Conservation (phyloP, 768 basidiomycete genomes). For the Goffeauzyma gilvescens region DNA sequence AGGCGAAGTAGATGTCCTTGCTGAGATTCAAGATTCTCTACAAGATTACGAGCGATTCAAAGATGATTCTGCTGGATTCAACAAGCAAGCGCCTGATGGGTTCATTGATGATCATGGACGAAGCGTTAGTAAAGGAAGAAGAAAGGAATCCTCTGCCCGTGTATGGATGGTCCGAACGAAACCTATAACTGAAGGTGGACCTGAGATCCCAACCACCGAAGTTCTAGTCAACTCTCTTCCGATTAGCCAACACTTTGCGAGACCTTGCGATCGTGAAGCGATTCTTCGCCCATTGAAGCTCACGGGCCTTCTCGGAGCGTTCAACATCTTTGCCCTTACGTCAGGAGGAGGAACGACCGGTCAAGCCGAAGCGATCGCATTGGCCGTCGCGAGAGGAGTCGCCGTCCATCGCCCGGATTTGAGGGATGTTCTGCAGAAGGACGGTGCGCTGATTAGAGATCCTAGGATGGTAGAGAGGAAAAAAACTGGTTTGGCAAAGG, state of each 20-base stretch:
- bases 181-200: conserved; percentile 17
- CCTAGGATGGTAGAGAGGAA: conserved; percentile 97
- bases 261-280: conserved; percentile 56
- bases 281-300: conserved; percentile 68
- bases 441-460: conserved; percentile 70
- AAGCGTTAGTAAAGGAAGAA: conserved; percentile 63
- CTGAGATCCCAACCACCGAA: conserved; percentile 37
- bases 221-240: conserved; percentile 74
- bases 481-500: conserved; percentile 82
- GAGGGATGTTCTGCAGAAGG: conserved; percentile 49
- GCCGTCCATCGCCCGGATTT: conserved; percentile 48
- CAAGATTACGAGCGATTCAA: conserved; percentile 14
- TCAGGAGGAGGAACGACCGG: conserved; percentile 80
- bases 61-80: neutral
- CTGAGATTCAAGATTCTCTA: conserved; percentile 12
- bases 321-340: conserved; percentile 52
- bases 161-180: conserved; percentile 62
- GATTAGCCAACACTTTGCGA: conserved; percentile 56
- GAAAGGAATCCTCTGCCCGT: conserved; percentile 75
- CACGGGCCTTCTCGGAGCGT: conserved; percentile 64
- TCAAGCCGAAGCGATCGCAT: conserved; percentile 69
- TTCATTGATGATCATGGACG: conserved; percentile 57
- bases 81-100: conserved; percentile 42
- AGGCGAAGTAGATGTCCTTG: conserved; percentile 14
- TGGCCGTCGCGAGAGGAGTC: conserved; percentile 32